Evolutionary conservation across 805 yeast species (phyloP).

Genomic region (Pichia manshurica): DNA sequence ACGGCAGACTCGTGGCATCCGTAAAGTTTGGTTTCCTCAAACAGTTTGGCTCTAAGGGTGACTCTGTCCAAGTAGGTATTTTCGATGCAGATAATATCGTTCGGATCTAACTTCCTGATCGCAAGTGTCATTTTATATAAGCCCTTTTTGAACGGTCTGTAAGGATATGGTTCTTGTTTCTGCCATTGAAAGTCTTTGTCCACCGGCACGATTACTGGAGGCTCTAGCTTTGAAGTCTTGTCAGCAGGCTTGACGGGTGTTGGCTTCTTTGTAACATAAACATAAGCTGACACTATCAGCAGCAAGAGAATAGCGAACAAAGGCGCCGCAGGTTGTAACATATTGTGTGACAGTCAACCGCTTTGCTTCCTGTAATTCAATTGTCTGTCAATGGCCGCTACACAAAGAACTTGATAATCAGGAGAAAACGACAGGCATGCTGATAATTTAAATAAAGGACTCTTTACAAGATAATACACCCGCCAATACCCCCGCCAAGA

Average conservation of each 20-base stretch:
- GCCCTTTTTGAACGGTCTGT: conserved; percentile 43
- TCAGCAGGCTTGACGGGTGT: neutral
- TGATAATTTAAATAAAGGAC: too few relatives aligned
- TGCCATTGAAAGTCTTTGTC: conserved; percentile 39
- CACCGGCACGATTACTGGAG: conserved; percentile 29
- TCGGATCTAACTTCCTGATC: conserved; percentile 40
- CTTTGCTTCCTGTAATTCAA: too few relatives aligned
- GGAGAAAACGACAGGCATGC: too few relatives aligned
- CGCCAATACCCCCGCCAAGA: too few relatives aligned
- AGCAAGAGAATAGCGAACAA: too few relatives aligned
- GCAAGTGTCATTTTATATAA: conserved; percentile 61
- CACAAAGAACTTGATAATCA: too few relatives aligned
- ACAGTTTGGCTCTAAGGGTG: conserved; percentile 30
- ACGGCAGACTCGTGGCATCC: conserved; percentile 26
- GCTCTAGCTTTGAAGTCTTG: neutral
- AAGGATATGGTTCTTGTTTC: conserved; percentile 37
- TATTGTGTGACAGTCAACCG: too few relatives aligned
- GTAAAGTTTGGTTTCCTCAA: conserved; percentile 3
- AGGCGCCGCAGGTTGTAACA: too few relatives aligned
- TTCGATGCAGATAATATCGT: conserved; percentile 59
- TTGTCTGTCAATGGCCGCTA: too few relatives aligned
- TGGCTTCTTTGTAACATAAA: too few relatives aligned
- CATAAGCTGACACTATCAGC: too few relatives aligned
- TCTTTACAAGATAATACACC: too few relatives aligned
- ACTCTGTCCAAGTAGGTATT: conserved; percentile 47